A percentile compares a stretch with the other conserved stretches of the same genome.
These are phyloP conservation scores for Neurospora tetrasperma DNA, from an alignment of 495 filamentous ascomycete species.

Conservation along the genomic window DNA sequence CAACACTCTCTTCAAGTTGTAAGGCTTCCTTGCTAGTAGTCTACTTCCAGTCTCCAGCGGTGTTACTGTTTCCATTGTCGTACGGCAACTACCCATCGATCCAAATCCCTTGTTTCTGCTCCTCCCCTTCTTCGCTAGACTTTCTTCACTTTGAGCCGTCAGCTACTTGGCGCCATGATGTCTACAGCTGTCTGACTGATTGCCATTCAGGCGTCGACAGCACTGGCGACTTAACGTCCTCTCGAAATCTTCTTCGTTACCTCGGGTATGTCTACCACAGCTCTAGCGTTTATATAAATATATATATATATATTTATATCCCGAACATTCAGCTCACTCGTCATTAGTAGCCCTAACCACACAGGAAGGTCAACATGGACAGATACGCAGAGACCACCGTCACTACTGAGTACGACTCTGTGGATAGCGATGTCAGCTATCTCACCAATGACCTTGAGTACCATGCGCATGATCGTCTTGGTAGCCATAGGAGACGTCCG, in stretches of 20 bases:
- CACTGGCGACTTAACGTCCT: not conserved
- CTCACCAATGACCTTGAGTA: not conserved
- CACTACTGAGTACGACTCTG: not conserved
- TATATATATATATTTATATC: no score
- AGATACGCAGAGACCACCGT: not conserved
- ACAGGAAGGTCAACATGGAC: not conserved
- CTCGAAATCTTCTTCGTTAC: not conserved
- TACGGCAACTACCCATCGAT: not conserved
- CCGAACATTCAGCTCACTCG: not conserved
- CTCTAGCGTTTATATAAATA: not conserved
- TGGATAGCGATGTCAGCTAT: not conserved
- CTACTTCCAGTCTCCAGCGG: not conserved
- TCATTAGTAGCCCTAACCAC: not conserved
- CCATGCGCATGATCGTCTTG: not conserved
- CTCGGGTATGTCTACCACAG: not conserved
- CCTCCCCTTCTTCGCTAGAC: not conserved
- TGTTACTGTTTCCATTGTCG: not conserved
- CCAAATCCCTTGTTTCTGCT: not conserved
- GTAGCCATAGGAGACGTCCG: not conserved
- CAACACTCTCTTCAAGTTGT: not conserved
- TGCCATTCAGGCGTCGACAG: not conserved
- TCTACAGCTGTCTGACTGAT: not conserved
- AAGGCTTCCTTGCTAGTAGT: not conserved
- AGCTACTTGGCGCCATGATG: not conserved
- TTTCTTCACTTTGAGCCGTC: not conserved